Evolutionary conservation across 768 basidiomycete species (phyloP).

Genomic region (Astraeus odoratus): DNA sequence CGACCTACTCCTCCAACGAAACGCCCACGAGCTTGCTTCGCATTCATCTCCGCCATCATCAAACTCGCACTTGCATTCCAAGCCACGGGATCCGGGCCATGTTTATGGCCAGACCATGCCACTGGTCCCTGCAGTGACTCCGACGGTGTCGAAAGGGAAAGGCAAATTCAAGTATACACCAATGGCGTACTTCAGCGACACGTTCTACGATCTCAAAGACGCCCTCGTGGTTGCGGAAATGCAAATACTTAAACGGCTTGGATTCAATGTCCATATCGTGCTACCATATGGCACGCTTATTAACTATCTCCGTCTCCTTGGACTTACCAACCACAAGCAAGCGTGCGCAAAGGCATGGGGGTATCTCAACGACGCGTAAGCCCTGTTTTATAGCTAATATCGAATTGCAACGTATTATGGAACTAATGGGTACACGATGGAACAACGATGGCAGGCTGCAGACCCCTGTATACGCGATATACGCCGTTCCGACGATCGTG

Average conservation of each 20-base stretch:
- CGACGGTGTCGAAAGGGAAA: slow-evolving; percentile 15
- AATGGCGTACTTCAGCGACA: slow-evolving; percentile 84
- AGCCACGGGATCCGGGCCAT: neutral
- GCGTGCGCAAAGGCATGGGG: slow-evolving; percentile 85
- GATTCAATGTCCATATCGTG: slow-evolving; percentile 91
- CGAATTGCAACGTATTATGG: neutral
- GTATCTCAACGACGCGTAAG: slow-evolving; percentile 92
- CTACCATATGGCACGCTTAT: slow-evolving; percentile 92
- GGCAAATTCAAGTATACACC: slow-evolving; percentile 60
- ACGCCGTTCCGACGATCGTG: slow-evolving; percentile 85
- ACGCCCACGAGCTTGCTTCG: slow-evolving; percentile 40
- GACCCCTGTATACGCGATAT: slow-evolving; percentile 87
- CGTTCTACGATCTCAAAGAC: slow-evolving; percentile 94
- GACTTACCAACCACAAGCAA: slow-evolving; percentile 64
- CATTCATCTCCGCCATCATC: neutral
- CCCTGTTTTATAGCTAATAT: slow-evolving; percentile 11
- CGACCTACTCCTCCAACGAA: slow-evolving; percentile 79
- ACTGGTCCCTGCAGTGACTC: neutral
- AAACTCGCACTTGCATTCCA: neutral
- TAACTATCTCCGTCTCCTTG: slow-evolving; percentile 88
- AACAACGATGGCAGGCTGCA: slow-evolving; percentile 58
- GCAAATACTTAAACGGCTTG: slow-evolving; percentile 94
- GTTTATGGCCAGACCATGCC: neutral
- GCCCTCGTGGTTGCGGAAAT: slow-evolving; percentile 92
- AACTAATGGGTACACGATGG: neutral